Evolutionary conservation across 2,329 filamentous ascomycete species (phyloP).

Genomic region (Aspergillus thermomutatus): DNA sequence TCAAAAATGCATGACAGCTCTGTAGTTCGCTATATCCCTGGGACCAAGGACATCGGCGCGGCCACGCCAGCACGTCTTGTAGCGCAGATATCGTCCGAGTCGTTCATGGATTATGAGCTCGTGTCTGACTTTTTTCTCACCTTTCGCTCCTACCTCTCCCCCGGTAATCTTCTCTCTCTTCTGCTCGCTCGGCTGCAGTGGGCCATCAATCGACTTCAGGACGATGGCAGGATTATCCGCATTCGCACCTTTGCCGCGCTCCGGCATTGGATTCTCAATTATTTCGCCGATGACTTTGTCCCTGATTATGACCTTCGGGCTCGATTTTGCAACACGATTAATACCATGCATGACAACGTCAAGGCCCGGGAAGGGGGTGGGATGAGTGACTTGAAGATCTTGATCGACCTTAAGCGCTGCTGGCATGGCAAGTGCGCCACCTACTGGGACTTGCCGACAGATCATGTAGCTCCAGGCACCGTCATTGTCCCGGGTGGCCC

Average conservation of each 20-base stretch:
- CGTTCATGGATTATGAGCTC: constrained; percentile 93
- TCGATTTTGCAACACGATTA: constrained; percentile 77
- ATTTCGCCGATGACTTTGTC: constrained; percentile 93
- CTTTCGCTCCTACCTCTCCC: constrained; percentile 80
- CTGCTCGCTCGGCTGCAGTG: constrained; percentile 81
- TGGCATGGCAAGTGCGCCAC: constrained; percentile 88
- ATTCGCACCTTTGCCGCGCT: constrained; percentile 94
- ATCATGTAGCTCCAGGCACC: constrained; percentile 58
- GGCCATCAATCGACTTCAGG: constrained; percentile 76
- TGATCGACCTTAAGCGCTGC: constrained; percentile 93
- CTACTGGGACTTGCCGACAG: constrained; percentile 79
- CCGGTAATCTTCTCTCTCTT: constrained; percentile 74
- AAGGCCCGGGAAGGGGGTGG: constrained; percentile 51
- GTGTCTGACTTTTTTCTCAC: constrained; percentile 98
- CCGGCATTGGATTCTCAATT: constrained; percentile 96
- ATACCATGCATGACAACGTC: constrained; percentile 56
- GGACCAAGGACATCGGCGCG: constrained; percentile 72
- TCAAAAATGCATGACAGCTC: constrained; percentile 76
- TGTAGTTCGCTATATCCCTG: constrained; percentile 76
- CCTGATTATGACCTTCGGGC: constrained; percentile 68
- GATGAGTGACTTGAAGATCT: constrained; percentile 73
- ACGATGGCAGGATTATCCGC: constrained; percentile 87
- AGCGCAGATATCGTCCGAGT: constrained; percentile 93
- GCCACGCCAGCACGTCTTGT: constrained; percentile 88
- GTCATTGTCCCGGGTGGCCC: constrained; percentile 75